Conservation (phyloP, 1,139 yeast genomes). For the Zygoascus sp. region DNA sequence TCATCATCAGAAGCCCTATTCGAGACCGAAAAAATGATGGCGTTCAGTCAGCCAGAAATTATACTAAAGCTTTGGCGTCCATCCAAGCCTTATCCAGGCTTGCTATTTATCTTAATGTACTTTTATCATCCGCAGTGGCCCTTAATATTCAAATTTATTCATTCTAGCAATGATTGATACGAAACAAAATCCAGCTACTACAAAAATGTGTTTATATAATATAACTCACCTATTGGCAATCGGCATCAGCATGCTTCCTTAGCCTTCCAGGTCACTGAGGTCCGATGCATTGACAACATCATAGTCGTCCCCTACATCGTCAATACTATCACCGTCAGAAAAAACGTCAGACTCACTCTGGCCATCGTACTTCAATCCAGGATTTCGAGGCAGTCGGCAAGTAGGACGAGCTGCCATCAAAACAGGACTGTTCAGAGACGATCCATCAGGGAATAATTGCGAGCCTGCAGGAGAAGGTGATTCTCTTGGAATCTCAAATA, state of each 20-base stretch:
- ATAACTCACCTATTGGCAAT: no score
- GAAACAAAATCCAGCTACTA: no score
- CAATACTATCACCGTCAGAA: conserved; percentile 12
- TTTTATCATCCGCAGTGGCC: no score
- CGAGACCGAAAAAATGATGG: conserved; percentile 6
- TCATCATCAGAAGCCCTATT: conserved; percentile 18
- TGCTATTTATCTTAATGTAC: no score
- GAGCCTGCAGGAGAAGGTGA: not conserved
- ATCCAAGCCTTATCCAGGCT: no score
- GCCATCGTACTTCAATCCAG: not conserved
- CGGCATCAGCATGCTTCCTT: no score
- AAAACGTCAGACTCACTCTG: conserved; percentile 10
- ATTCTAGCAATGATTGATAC: not conserved
- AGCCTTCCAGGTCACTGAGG: conserved; percentile 15
- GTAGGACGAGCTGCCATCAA: not conserved
- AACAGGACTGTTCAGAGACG: not conserved
- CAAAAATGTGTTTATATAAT: no score
- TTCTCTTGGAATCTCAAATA: conserved; percentile 9
- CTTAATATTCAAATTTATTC: not conserved
- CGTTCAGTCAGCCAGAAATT: no score
- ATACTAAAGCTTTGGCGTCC: no score
- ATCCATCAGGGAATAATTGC: conserved; percentile 1
- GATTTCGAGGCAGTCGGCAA: not conserved
- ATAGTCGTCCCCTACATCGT: conserved; percentile 18
- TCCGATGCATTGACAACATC: conserved; percentile 22